phyloP scores from a whole-genome alignment of 2,329 filamentous ascomycete species.

The Dryadomyces quercivorus region DNA sequence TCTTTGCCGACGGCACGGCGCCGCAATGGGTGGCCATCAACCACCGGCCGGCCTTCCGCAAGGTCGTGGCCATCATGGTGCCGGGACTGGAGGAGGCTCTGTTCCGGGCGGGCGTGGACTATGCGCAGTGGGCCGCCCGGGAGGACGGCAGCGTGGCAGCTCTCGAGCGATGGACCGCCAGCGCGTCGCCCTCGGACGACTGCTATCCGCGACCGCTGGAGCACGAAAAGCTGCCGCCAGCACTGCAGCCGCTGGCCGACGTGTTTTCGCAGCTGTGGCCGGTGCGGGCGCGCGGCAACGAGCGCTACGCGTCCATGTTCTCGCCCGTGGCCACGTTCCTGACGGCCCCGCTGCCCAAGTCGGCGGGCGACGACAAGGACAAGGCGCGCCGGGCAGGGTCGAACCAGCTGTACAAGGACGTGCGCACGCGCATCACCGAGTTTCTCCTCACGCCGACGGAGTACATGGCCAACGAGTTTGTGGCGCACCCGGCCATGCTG shows the following conservation, averaged over 20 bases:
- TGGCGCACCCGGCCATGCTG: slow-evolving; percentile 69
- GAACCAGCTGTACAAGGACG: slow-evolving; percentile 40
- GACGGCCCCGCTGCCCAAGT: slow-evolving; percentile 57
- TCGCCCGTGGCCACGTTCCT: slow-evolving; percentile 82
- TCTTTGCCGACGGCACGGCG: slow-evolving; percentile 51
- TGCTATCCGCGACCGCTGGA: slow-evolving; percentile 45
- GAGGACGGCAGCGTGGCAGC: slow-evolving; percentile 16
- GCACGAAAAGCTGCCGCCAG: slow-evolving; percentile 36
- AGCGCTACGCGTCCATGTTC: slow-evolving; percentile 63
- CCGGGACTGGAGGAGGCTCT: slow-evolving; percentile 84
- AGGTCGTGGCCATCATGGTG: slow-evolving; percentile 83
- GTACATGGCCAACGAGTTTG: slow-evolving; percentile 71
- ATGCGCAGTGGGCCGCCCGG: slow-evolving; percentile 29
- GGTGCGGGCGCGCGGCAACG: slow-evolving; percentile 75
- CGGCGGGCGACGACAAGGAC: slow-evolving; percentile 49
- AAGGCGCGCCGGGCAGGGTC: slow-evolving; percentile 25
- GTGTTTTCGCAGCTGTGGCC: slow-evolving; percentile 89
- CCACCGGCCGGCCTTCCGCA: slow-evolving; percentile 53
- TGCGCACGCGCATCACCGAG: slow-evolving; percentile 69
- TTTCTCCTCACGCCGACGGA: slow-evolving; percentile 64
- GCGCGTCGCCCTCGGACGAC: slow-evolving; percentile 27
- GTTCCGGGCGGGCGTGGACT: slow-evolving; percentile 55
- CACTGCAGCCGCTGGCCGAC: slow-evolving; percentile 56
- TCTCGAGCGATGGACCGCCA: slow-evolving; percentile 25
- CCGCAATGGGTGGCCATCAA: slow-evolving; percentile 54